These are phyloP conservation scores for Fusarium sp. DNA, from an alignment of 2,329 filamentous ascomycete species.

Conservation along the genomic window DNA sequence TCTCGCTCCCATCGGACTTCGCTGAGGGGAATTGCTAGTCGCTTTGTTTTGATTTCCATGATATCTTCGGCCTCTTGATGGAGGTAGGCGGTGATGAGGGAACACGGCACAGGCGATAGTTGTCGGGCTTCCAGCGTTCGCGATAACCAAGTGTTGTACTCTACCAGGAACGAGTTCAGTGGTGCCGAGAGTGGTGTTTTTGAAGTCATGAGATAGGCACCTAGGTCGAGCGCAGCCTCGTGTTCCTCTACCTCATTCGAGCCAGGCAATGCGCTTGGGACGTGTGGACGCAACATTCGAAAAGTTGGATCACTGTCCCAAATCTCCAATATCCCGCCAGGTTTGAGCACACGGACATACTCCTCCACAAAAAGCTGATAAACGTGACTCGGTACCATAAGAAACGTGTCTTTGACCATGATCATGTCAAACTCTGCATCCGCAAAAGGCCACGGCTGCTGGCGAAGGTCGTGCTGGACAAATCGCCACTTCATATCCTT, in stretches of 20 bases:
- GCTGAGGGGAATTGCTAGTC: conserved; percentile 86
- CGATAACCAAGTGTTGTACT: conserved; percentile 85
- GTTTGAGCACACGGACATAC: conserved; percentile 76
- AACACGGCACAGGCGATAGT: conserved; percentile 79
- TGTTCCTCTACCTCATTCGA: conserved; percentile 61
- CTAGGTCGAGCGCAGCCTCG: conserved; percentile 73
- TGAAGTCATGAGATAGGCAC: conserved; percentile 82
- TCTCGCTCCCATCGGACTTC: conserved; percentile 90
- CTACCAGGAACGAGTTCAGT: conserved; percentile 81
- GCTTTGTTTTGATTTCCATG: conserved; percentile 73
- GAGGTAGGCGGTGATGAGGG: conserved; percentile 77
- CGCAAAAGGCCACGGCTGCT: conserved; percentile 78
- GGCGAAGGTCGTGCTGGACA: conserved; percentile 84
- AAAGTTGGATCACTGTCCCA: conserved; percentile 91
- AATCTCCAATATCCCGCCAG: conserved; percentile 82
- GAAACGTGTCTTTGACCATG: conserved; percentile 84
- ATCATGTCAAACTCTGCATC: conserved; percentile 86
- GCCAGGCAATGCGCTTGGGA: conserved; percentile 58
- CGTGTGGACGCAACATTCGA: conserved; percentile 82
- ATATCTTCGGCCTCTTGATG: conserved; percentile 81
- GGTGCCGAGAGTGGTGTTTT: conserved; percentile 84
- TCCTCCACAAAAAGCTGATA: conserved; percentile 71
- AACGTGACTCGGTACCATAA: conserved; percentile 68
- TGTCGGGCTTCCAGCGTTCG: conserved; percentile 77
- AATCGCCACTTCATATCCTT: conserved; percentile 89